These are phyloP conservation scores for Talaromyces sp. DNA, from an alignment of 2,329 filamentous ascomycete genomes.

Conservation along the genomic window DNA sequence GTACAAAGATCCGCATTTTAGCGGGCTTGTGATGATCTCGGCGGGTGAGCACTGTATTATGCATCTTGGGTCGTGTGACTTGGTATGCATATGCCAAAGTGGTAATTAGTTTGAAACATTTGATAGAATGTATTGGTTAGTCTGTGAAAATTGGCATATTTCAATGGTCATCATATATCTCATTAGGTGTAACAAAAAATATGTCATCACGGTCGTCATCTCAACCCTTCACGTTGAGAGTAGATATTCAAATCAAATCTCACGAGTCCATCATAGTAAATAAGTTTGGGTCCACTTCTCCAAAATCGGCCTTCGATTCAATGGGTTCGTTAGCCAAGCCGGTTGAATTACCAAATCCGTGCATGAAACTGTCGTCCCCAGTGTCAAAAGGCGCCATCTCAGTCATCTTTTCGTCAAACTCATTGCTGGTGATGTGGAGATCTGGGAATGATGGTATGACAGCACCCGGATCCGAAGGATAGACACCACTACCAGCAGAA, in stretches of 20 bases:
- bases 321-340: constrained; percentile 15
- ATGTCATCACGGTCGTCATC: not conserved
- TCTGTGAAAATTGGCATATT: not conserved
- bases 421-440: constrained; percentile 3
- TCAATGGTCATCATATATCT: not conserved
- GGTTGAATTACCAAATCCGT: not conserved
- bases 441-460: not conserved
- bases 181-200: not conserved
- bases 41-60: too few relatives aligned
- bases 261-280: not conserved
- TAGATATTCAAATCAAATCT: not conserved
- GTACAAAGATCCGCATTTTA: too few relatives aligned
- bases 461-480: not conserved
- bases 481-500: not conserved
- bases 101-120: too few relatives aligned
- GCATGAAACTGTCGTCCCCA: constrained; percentile 1
- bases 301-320: constrained; percentile 28
- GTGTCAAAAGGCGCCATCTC: constrained; percentile 7
- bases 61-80: too few relatives aligned
- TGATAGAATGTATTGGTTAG: not conserved
- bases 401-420: constrained; percentile 13
- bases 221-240: not conserved
- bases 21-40: too few relatives aligned
- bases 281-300: constrained; percentile 29
- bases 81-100: too few relatives aligned